These are phyloP conservation scores for Dendryphion nanum DNA, from an alignment of 2,329 filamentous ascomycete genomes.

Conservation along the genomic window DNA sequence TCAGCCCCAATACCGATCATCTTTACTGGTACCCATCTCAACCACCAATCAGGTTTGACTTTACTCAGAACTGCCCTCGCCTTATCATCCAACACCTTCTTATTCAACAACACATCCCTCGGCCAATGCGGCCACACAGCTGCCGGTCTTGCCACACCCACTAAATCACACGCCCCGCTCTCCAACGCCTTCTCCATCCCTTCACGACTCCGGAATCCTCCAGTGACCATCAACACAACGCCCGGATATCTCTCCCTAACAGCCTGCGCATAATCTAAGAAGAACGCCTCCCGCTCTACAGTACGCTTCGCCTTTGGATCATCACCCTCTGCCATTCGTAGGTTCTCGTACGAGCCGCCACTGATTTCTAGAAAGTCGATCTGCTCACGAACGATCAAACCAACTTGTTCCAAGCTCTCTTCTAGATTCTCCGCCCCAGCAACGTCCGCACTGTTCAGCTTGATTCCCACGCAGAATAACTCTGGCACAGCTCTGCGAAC, in stretches of 20 bases:
- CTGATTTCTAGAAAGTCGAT: constrained; percentile 69
- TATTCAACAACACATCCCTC: constrained; percentile 11
- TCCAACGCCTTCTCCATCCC: constrained; percentile 57
- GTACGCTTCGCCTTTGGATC: constrained; percentile 1
- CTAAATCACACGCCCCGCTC: constrained; percentile 17
- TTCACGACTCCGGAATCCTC: constrained; percentile 52
- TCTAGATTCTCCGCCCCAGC: constrained; percentile 41
- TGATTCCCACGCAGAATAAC: constrained; percentile 49
- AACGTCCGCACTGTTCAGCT: constrained; percentile 52
- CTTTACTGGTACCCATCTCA: constrained; percentile 2
- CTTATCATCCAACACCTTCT: constrained; percentile 8
- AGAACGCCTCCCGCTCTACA: constrained; percentile 30
- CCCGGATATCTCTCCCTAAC: constrained; percentile 42
- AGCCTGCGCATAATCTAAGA: constrained; percentile 60
- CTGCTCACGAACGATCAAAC: constrained; percentile 47
- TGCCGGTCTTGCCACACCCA: constrained; percentile 10
- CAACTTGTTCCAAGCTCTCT: constrained; percentile 59
- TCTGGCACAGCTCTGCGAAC: constrained; percentile 37
- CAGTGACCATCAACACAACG: constrained; percentile 54
- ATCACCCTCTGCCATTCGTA: constrained; percentile 6
- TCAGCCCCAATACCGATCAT: constrained; percentile 2
- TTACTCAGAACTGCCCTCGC: constrained; percentile 3
- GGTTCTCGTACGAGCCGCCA: constrained; percentile 51
- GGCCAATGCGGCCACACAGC: constrained; percentile 8
- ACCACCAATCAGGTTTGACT: constrained; percentile 1